Evolutionary conservation across 768 basidiomycete genomes (phyloP).

Genomic region (Suillus decipiens): DNA sequence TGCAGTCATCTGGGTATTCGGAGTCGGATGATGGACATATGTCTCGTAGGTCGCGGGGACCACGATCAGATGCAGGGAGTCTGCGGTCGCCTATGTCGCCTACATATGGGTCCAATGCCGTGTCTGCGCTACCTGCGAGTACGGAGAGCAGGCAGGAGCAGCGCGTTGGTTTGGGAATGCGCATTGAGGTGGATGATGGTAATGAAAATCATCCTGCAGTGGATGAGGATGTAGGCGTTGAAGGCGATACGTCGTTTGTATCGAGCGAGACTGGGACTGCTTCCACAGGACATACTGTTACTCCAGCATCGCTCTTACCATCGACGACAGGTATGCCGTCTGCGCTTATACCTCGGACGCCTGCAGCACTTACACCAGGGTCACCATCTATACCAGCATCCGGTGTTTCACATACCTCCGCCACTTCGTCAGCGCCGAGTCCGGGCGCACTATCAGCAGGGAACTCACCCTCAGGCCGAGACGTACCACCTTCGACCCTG

Average conservation of each 20-base stretch:
- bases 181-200: constrained; percentile 23
- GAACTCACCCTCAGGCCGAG: neutral
- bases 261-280: constrained; percentile 4
- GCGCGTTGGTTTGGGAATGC: constrained; percentile 9
- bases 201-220: constrained; percentile 11
- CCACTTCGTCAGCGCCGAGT: constrained; percentile 15
- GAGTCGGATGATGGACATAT: constrained; percentile 29
- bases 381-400: constrained; percentile 20
- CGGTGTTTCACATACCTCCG: constrained; percentile 15
- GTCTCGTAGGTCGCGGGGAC: constrained; percentile 15
- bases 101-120: constrained; percentile 18
- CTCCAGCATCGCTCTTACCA: constrained; percentile 14
- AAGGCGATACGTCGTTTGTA: constrained; percentile 8
- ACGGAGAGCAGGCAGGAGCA: constrained; percentile 16
- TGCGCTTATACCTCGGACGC: constrained; percentile 16
- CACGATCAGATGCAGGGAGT: constrained; percentile 18
- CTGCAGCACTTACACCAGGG: neutral
- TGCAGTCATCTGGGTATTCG: constrained; percentile 24
- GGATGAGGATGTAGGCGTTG: neutral
- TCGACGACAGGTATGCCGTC: constrained; percentile 13
- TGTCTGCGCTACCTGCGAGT: constrained; percentile 20
- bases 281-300: constrained; percentile 12
- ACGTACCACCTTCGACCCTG: constrained; percentile 22
- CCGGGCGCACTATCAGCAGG: neutral
- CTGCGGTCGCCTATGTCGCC: constrained; percentile 15